phyloP scores from a whole-genome alignment of 2,329 filamentous ascomycete genomes.

The Aspergillus latus region DNA sequence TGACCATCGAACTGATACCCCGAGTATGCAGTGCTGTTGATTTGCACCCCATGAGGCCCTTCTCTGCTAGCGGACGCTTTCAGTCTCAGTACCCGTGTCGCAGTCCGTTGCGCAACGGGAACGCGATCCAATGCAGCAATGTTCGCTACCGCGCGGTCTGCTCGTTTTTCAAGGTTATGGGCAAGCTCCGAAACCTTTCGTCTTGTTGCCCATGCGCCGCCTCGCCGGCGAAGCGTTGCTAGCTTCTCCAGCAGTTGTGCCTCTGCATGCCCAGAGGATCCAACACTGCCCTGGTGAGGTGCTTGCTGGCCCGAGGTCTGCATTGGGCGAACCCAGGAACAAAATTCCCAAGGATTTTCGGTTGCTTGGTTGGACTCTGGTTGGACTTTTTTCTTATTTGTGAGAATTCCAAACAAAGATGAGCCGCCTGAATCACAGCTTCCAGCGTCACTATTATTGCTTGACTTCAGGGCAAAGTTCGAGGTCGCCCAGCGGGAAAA shows the following conservation, averaged over 20 bases:
- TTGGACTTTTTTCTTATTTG: constrained; percentile 14
- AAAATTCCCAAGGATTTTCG: constrained; percentile 20
- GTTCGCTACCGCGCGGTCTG: constrained; percentile 9
- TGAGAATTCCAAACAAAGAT: constrained; percentile 23
- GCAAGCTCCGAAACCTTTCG: constrained; percentile 16
- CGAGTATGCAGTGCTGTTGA: neutral
- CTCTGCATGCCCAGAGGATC: constrained; percentile 2
- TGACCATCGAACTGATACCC: neutral
- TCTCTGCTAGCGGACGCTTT: constrained; percentile 3
- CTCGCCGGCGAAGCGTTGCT: constrained; percentile 15
- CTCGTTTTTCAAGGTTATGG: constrained; percentile 16
- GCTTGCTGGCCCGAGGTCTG: constrained; percentile 6
- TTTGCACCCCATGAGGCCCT: neutral
- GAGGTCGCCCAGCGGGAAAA: constrained; percentile 18
- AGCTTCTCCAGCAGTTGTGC: constrained; percentile 12
- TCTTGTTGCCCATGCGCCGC: constrained; percentile 16
- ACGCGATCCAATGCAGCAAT: constrained; percentile 10
- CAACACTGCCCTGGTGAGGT: neutral
- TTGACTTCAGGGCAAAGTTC: constrained; percentile 9
- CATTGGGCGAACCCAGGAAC: constrained; percentile 16
- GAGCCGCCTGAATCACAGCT: constrained; percentile 16
- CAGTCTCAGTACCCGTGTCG: constrained; percentile 15
- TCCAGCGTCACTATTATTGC: constrained; percentile 13
- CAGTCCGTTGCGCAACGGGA: constrained; percentile 15
- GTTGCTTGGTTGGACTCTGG: neutral